These are phyloP conservation scores for Artemisia annua DNA, from an alignment of 129 eudicot species.

Conservation along the genomic window DNA sequence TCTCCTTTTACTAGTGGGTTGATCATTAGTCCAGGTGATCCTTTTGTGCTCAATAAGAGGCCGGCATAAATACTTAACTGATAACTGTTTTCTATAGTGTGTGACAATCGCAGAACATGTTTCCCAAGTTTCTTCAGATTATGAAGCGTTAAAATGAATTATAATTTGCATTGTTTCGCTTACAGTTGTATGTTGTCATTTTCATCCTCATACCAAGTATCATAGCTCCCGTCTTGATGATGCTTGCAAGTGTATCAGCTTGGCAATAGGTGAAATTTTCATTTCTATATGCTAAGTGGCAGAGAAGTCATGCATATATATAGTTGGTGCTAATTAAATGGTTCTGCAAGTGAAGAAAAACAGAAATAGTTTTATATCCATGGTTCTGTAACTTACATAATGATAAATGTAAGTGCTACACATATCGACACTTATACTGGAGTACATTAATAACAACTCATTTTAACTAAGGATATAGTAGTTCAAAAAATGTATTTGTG, in stretches of 20 bases:
- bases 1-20: not conserved
- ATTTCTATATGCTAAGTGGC: conserved; percentile 26
- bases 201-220: not conserved
- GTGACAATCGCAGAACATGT: not conserved
- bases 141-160: too few species aligned
- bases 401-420: not conserved
- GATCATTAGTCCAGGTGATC: not conserved
- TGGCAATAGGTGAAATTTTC: conserved; percentile 63
- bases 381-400: not conserved
- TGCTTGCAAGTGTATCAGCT: conserved; percentile 38
- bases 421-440: not conserved
- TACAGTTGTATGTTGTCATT: conserved; percentile 14
- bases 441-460: not conserved
- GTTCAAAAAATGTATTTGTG: conserved; percentile 24
- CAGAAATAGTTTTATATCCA: not conserved
- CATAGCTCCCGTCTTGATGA: not conserved
- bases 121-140: not conserved
- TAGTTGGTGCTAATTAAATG: conserved; percentile 5
- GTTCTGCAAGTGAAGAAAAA: not conserved
- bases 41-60: not conserved
- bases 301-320: conserved; percentile 32
- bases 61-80: not conserved
- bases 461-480: not conserved
- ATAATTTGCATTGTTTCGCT: not conserved
- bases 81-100: not conserved